Base-by-base conservation (phyloP, 257 asterid genomes). In the Handroanthus guayacan region DNA sequence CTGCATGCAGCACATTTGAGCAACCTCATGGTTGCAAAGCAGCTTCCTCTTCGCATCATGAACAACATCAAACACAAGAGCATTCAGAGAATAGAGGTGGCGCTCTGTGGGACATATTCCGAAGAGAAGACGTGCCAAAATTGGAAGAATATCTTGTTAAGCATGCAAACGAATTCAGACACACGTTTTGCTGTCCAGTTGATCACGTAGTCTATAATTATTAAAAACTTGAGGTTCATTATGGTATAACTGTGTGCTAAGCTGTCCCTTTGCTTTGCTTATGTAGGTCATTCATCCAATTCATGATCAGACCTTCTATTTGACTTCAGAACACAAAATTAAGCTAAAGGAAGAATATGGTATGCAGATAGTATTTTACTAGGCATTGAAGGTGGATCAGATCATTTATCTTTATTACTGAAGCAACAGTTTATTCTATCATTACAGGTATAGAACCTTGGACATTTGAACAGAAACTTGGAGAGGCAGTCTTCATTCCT, bases 401-500 rank as follows among this genome's bases (percentile, higher is more conserved):
- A 18, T 52, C 3, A 5, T 47, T 38, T 61, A 65, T 51, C 41
- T 56, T 25, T 51, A 36, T 74, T 20, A 72, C 68, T 56, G 70
- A 75, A 50, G 31, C 20, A 50, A 62, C 8, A 4, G 8, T 20
- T 62, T 54, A 31, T 71, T 62, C 31, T 16, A 8, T 63, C 65
- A 52, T 67, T 78, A 51, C 83, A 95, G 99, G 97, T 69, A 54
- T 95, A 57, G 99, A 92, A 81, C 92, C 99, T 48, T 95, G 99
- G 99, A 91, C 99, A 0, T 95, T 95, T 61, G 95, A 89, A 77
- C 98, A 95, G 76, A 84, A 78, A 72, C 87, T 92, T 20, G 99
- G 99, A 52, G 99, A 95, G 80, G 97, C 99, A 3, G 95, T 94
- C 62, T 92, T 94, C 77, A 92, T 95, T 69, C 99, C 99, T 13